A percentile compares a stretch with the other conserved stretches of the same genome.
Conservation (phyloP, 441 rosid genomes). For the Brassica hybrid region DNA sequence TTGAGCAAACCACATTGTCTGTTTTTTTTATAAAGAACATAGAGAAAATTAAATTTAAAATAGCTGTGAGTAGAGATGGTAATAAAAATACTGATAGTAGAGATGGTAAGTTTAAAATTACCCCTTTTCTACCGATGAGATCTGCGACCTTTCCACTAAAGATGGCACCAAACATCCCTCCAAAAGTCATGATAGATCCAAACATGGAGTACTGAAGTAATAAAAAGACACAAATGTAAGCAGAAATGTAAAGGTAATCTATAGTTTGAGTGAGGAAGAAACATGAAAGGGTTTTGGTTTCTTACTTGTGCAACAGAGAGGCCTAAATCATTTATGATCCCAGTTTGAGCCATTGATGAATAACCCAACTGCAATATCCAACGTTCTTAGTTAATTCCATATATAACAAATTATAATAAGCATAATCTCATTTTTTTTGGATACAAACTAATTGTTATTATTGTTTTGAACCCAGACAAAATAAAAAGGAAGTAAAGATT, state of each 20-base stretch:
- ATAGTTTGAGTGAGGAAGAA: not conserved
- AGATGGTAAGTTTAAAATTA: conserved; percentile 32
- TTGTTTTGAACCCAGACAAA: not conserved
- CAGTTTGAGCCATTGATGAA: conserved; percentile 67
- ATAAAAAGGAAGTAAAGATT: not conserved
- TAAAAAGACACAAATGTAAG: not conserved
- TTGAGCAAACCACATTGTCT: conserved; percentile 74
- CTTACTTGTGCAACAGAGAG: conserved; percentile 58
- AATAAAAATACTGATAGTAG: not conserved
- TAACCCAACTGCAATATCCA: conserved; percentile 56
- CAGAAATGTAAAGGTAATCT: not conserved
- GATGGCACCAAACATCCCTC: conserved; percentile 76
- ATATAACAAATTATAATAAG: not conserved
- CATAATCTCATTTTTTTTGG: not conserved
- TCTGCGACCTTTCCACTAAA: conserved; percentile 67
- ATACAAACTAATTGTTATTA: not conserved
- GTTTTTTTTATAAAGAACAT: conserved; percentile 21
- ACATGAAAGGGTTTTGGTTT: not conserved
- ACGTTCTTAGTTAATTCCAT: not conserved
- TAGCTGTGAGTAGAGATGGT: not conserved
- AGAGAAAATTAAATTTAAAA: not conserved
- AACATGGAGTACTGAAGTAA: conserved; percentile 72
- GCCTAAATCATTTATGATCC: conserved; percentile 57
- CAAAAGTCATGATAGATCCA: conserved; percentile 71
- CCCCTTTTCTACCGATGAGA: conserved; percentile 69